Evolutionary conservation across 345 rosid genomes (phyloP).

Genomic region (Turnera subulata): DNA sequence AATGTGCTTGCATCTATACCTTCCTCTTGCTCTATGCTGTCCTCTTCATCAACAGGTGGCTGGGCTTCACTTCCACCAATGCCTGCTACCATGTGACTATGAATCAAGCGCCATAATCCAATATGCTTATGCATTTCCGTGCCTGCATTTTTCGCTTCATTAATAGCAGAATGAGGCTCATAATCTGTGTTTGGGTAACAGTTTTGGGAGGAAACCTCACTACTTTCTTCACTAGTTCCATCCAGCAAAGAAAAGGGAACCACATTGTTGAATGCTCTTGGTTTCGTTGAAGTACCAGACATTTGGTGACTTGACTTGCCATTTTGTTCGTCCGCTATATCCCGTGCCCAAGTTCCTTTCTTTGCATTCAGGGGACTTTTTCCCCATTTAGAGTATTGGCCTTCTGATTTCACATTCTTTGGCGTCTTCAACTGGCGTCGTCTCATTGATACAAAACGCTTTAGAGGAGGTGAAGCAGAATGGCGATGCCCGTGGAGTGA

Average conservation of each 20-base stretch:
- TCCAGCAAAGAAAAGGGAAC: constrained; percentile 3
- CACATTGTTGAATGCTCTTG: neutral
- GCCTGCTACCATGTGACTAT: constrained; percentile 70
- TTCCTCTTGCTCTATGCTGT: constrained; percentile 24
- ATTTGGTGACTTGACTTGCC: too few relatives aligned
- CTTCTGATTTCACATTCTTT: constrained; percentile 41
- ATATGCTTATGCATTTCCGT: constrained; percentile 47
- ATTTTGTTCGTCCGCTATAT: neutral
- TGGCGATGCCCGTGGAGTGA: constrained; percentile 80
- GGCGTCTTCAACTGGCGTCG: constrained; percentile 43
- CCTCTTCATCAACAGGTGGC: constrained; percentile 24
- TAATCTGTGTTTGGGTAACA: constrained; percentile 11
- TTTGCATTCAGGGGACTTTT: constrained; percentile 30
- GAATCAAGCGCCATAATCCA: constrained; percentile 66
- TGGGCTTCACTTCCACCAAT: constrained; percentile 35
- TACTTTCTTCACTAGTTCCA: constrained; percentile 17
- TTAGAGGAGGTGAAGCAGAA: constrained; percentile 44
- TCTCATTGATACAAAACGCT: constrained; percentile 61
- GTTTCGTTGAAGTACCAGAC: constrained; percentile 5
- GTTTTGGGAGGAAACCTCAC: constrained; percentile 15
- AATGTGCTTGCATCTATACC: constrained; percentile 6
- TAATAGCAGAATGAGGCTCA: constrained; percentile 7
- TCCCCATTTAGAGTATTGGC: constrained; percentile 25
- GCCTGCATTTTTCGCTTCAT: constrained; percentile 20
- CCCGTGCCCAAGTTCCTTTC: constrained; percentile 21